Evolutionary conservation across 805 yeast species (phyloP).

Genomic region (Wickerhamiella siamensis): DNA sequence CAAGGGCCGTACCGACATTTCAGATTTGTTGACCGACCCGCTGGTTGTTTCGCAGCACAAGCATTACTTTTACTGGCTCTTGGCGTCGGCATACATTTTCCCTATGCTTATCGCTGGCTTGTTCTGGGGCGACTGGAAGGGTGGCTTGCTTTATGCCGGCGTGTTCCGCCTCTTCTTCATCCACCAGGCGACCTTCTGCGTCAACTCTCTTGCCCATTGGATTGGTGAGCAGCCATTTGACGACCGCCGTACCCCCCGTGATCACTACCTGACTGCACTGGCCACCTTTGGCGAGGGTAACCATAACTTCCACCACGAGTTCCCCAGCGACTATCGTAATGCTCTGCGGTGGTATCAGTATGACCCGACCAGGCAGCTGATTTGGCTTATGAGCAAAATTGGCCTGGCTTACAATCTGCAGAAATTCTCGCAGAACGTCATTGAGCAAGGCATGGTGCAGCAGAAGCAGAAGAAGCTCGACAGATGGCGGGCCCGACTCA

Average conservation of each 20-base stretch:
- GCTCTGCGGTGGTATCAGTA: slow-evolving; percentile 57
- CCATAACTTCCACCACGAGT: slow-evolving; percentile 91
- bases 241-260: slow-evolving; percentile 58
- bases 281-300: slow-evolving; percentile 82
- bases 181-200: slow-evolving; percentile 66
- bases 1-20: slow-evolving; percentile 50
- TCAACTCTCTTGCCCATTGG: slow-evolving; percentile 74
- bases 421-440: slow-evolving; percentile 41
- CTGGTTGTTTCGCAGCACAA: slow-evolving; percentile 55
- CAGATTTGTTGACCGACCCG: slow-evolving; percentile 47
- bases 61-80: slow-evolving; percentile 44
- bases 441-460: slow-evolving; percentile 58
- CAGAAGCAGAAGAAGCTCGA: slow-evolving; percentile 76
- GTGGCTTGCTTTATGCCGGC: slow-evolving; percentile 74
- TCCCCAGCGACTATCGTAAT: slow-evolving; percentile 78
- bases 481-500: slow-evolving; percentile 56
- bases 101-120: slow-evolving; percentile 56
- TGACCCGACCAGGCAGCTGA: slow-evolving; percentile 78
- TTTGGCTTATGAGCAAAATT: slow-evolving; percentile 36
- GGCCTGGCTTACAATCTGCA: slow-evolving; percentile 48
- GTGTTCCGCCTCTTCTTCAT: slow-evolving; percentile 51
- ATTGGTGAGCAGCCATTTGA: slow-evolving; percentile 62
- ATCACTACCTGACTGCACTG: slow-evolving; percentile 45
- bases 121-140: slow-evolving; percentile 57
- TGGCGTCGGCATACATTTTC: slow-evolving; percentile 38